Evolutionary conservation across 2,329 filamentous ascomycete genomes (phyloP), one percentile per base, ranked within the genome.

Genomic region (Phaeosphaeria sp.): DNA sequence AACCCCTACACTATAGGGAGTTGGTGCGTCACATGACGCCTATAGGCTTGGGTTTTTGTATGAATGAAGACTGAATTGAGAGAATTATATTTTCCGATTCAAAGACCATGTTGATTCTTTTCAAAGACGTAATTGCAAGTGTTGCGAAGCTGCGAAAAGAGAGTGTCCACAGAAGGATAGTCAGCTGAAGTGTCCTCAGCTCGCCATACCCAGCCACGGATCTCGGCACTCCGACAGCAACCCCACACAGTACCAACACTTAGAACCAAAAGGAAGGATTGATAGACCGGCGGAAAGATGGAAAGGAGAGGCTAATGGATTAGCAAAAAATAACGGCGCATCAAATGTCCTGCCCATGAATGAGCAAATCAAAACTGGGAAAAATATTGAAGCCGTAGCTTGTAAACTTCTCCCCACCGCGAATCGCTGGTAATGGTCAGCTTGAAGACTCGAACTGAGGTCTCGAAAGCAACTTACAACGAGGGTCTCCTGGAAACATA

Each of bases 1-100:
- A n/a, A n/a, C 45, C 45, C 30, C 45, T 48, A 48, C 45, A 48
- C 45, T 25, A 48, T 25, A 18, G 25, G 45, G 45, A 48, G 45
- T 25, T 15, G 15, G 13, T 7, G 40, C 40, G 20, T 43, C n/a
- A 43, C 3, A n/a, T n/a, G 11, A 43, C 20, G 40, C 40, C 17
- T 43, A 15, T 43, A 15, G 40, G 40, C 30, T 36, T 13, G 30
- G 11, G 30, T 36, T 20, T 46, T 46, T 25, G 8, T 24, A 46
- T 46, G 43, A 46, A 20, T 24, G 43, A 22, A 15, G 7, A 17
- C 1, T 13, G 18, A 22, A 24, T 27, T 25, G 11, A 46, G n/a
- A n/a, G 7, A n/a, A 17, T 20, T 15, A 46, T 46, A 46, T 46
- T 24, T 8, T 11, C 21, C 15, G 18, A 46, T 11, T n/a, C n/a